Base-by-base conservation (phyloP, 2,329 filamentous ascomycete species). In the Phyllosticta citriasiana region DNA sequence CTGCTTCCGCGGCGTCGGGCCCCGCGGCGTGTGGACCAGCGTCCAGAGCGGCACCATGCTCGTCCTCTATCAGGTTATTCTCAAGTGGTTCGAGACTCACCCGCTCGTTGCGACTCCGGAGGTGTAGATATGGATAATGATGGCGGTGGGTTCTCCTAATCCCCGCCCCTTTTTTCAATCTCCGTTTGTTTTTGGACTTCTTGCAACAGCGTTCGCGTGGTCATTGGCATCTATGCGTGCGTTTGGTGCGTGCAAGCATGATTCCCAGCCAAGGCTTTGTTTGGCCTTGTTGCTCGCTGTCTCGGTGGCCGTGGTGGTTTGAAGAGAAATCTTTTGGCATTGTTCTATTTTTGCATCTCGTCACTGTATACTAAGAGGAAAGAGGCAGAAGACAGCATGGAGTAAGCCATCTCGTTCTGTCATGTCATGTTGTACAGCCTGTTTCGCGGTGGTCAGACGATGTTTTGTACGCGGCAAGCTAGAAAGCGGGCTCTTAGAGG, bases 21-120 rank as follows among this genome's bases (percentile, higher is more conserved):
- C 94, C 1, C 84, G 94, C 59, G 88, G 88, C 62, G 90, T 97
- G 14, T 99, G 94, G 94, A 99, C 94, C 24, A 96, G 93, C 70
- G 90, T 97, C 62, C 94, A 99, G 78, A 96, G 89, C 70, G 89
- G 92, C 52, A 96, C 91, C 66, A 97, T 97, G 93, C 80, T 97
- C 71, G 92, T 97, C 67, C 79, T 97, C 73, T 97, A 97, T 74
- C 93, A 97, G 77, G 88, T 87, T 63, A 79, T 97, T 61, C 77
- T 97, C 71, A 86, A 88, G 69, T 84, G 87, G 74, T 82, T 97
- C 66, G 88, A 92, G 63, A 67, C 75, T n/a, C 76, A 79, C 67
- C 75, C 77, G 16, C 68, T 78, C 25, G 70, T 74, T 55, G 12
- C 9, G 26, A 14, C 55, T 27, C 40, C 40, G 12, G n/a, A 55